Evolutionary conservation across 306 rosid species (phyloP).

Genomic region (Medicago arabica): DNA sequence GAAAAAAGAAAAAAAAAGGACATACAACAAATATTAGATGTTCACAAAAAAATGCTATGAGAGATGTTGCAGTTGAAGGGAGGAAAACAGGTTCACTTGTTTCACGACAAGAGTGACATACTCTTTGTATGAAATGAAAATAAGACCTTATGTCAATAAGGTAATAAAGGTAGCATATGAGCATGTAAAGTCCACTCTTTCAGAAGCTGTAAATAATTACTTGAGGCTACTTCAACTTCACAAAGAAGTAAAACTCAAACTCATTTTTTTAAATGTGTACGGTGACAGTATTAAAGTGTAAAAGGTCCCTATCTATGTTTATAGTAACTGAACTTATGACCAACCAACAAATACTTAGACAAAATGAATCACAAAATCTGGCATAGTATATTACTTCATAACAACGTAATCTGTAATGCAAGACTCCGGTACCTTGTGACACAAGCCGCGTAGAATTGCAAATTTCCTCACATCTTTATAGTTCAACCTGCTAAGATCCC

Average conservation of each 20-base stretch:
- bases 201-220: not conserved
- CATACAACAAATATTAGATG: conserved; percentile 16
- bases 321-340: not conserved
- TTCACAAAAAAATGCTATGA: conserved; percentile 1
- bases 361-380: conserved; percentile 18
- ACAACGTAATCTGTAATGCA: conserved; percentile 32
- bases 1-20: not conserved
- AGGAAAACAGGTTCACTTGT: conserved; percentile 5
- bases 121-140: conserved; percentile 6
- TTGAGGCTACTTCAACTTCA: conserved; percentile 22
- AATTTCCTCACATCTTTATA: conserved; percentile 81
- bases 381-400: conserved; percentile 13
- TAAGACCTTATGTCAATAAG: not conserved
- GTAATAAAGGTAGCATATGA: conserved; percentile 9
- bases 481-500: conserved; percentile 73
- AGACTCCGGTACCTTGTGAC: conserved; percentile 78
- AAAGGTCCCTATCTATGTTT: conserved; percentile 19
- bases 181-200: conserved; percentile 9
- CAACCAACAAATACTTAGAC: conserved; percentile 3
- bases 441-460: conserved; percentile 92
- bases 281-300: conserved; percentile 12
- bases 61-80: conserved; percentile 28
- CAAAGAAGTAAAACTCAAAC: conserved; percentile 16
- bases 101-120: conserved; percentile 16
- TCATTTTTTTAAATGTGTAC: not conserved